These are phyloP conservation scores for Coniferiporia weirii DNA, from an alignment of 1,284 basidiomycete genomes.

Conservation along the genomic window DNA sequence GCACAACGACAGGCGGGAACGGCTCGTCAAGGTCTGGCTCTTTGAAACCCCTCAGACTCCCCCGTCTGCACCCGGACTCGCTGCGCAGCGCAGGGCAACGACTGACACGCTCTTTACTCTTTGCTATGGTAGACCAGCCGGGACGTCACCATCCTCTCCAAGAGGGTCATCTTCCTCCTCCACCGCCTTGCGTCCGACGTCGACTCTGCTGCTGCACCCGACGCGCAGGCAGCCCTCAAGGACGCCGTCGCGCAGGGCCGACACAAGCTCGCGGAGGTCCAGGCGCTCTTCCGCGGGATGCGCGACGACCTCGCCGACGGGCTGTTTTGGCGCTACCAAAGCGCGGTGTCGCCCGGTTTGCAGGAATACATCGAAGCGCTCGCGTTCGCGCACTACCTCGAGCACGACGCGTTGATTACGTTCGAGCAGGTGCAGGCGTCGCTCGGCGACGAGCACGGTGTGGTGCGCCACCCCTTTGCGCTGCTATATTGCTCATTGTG, in stretches of 20 bases:
- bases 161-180: conserved; percentile 91
- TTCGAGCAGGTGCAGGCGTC: conserved; percentile 64
- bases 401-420: conserved; percentile 66
- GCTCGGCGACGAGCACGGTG: conserved; percentile 53
- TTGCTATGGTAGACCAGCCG: conserved; percentile 52
- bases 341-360: conserved; percentile 71
- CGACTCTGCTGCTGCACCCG: conserved; percentile 19
- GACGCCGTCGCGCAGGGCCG: conserved; percentile 52
- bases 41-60: too few species aligned
- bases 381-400: conserved; percentile 85
- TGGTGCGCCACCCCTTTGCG: conserved; percentile 17
- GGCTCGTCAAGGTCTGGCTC: conserved; percentile 70
- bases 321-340: conserved; percentile 76
- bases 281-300: conserved; percentile 58
- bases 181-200: conserved; percentile 70
- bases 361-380: conserved; percentile 94
- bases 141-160: conserved; percentile 89
- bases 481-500: background rate
- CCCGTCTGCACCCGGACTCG: too few species aligned
- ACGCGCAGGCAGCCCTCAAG: conserved; percentile 27
- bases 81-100: too few species aligned
- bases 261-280: conserved; percentile 69
- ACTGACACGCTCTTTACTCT: too few species aligned
- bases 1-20: conserved; percentile 70
- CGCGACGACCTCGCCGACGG: conserved; percentile 63